Base-by-base conservation (phyloP, 1,284 basidiomycete species). In the Ceratobasidium sp. region DNA sequence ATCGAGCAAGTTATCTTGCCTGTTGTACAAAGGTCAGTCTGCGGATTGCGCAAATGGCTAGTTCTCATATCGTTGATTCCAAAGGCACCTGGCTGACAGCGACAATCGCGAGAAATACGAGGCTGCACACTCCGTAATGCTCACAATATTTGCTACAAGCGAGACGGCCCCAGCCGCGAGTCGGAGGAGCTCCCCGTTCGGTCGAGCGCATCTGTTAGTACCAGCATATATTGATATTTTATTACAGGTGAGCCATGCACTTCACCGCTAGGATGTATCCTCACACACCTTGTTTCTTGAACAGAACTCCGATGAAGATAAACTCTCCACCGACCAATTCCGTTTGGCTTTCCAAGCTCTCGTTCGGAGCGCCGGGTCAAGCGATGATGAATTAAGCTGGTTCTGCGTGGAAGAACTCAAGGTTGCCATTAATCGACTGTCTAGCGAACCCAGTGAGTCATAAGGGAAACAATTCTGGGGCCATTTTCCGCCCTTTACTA, bases 101-200 rank as follows among this genome's bases (percentile, higher is more conserved):
- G 10, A 54, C 18, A 73, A 77, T 33, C 76, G 79, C 10, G 79
- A 80, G 41, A 77, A 54, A 5, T 80, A 78, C 44, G 79, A 80
- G 62, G 78, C 79, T 4, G 79, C 79, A 23, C 79, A 80, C 38
- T 80, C 79, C 23, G 77, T 79, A 30, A 68, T 80, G 35, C 77
- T 80, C 30, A 62, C 79, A 20, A 71, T 80, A 23, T 80, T 80
- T 50, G 65, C 79, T 12, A 67, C 68, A 30, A 64, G 78, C 52
- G 67, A 77, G 27, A 65, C 54, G 6, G 57, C 27, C 14, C 12
- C 65, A 10, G 33, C n/a, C 30, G 41, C 20, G 48, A 77, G 20
- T 12, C 35, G 46, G 20, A 54, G 46, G 27, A 62, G 27, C 23
- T 18, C 55, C n/a, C 35, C 50, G 41, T 33, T 38, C 20, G 33